Evolutionary conservation across 1,284 basidiomycete genomes (phyloP), one percentile per base, ranked within the genome.

Genomic region (Papiliotrema laurentii): DNA sequence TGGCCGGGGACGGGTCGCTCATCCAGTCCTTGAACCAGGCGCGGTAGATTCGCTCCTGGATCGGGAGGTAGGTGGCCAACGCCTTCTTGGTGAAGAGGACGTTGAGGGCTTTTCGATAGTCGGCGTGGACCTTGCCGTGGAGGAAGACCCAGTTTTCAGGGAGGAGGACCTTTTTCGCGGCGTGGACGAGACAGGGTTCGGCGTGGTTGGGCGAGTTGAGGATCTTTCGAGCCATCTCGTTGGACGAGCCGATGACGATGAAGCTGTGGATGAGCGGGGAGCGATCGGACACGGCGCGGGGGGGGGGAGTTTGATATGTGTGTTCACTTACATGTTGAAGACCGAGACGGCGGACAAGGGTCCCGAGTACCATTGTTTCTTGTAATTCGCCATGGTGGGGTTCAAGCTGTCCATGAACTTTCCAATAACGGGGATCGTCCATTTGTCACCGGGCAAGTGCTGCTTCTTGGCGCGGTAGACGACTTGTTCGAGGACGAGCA

Each of bases 71-170:
- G 60, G 89, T 84, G 43, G 89, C 81, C 42, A 97, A 82, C 9
- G 92, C 89, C 71, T 89, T 87, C 69, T 89, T 88, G 22, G 96
- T 97, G 78, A 97, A 98, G 45, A 98, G 81, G 30, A 82, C 79
- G 74, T 97, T 97, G 47, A 98, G 77, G 25, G 88, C 85, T 60
- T 86, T 88, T 59, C 96, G 88, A 76, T 96, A 98, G 47, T 96
- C 91, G 55, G 93, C 85, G 71, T 98, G 94, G 1, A 78, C 80
- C 76, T 93, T 97, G 51, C 94, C 94, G 59, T 84, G 93, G 40
- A 97, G 78, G 79, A 98, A 98, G 9, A 98, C 94, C 93, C 96
- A 98, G 78, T 97, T 98, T 53, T 96, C 87, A 1, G 87, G 80
- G 53, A 81, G 79, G 35, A 98, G 79, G 47, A 98, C 80, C 59